Conservation (phyloP, 169 alveolate species). For the Eimeria tenella region DNA sequence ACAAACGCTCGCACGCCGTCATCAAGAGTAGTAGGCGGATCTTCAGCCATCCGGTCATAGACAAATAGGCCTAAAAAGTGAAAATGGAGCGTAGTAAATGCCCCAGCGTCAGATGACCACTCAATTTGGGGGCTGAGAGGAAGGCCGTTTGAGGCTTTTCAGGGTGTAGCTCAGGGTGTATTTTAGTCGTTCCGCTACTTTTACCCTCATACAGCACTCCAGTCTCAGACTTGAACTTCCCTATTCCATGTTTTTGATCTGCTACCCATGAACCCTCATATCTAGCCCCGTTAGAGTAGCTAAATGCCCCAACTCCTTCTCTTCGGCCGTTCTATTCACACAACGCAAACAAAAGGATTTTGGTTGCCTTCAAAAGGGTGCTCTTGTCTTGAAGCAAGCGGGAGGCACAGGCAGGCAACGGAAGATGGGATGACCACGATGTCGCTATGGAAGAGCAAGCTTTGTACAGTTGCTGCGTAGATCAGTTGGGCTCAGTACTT, state of each 20-base stretch:
- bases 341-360: neutral
- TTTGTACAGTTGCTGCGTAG: no score
- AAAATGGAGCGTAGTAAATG: neutral
- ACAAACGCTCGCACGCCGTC: slow-evolving; percentile 46
- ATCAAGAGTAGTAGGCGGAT: slow-evolving; percentile 6
- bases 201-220: slow-evolving; percentile 69
- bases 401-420: no score
- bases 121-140: no score
- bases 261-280: slow-evolving; percentile 70
- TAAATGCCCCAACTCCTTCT: slow-evolving; percentile 63
- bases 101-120: no score
- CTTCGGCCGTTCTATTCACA: slow-evolving; percentile 64
- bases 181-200: no score
- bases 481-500: no score
- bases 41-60: slow-evolving; percentile 58
- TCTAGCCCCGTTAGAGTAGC: slow-evolving; percentile 62
- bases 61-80: slow-evolving; percentile 46
- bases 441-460: no score
- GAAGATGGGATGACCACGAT: no score
- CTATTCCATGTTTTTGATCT: slow-evolving; percentile 63
- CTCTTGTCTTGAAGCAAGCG: no score
- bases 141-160: no score
- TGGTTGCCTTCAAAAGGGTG: neutral
- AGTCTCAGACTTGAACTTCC: slow-evolving; percentile 47
- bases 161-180: no score